Conservation (phyloP, 2,329 filamentous ascomycete species). For the Aspergillus persii region DNA sequence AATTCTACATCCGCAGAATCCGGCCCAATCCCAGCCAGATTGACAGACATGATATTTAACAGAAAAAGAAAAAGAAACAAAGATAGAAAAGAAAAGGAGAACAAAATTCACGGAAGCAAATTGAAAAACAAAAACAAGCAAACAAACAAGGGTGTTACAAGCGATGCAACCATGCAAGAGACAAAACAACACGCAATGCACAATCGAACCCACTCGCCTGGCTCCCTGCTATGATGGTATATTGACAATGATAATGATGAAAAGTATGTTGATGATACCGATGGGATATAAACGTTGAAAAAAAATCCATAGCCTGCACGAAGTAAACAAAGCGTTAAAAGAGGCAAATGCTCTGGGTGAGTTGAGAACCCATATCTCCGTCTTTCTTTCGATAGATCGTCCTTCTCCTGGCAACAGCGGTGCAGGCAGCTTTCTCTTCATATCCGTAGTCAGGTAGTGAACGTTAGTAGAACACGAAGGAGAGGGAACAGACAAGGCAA, state of each 20-base stretch:
- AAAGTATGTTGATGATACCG: conserved; percentile 18
- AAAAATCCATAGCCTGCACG: conserved; percentile 13
- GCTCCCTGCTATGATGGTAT: conserved; percentile 31
- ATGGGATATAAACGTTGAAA: conserved; percentile 18
- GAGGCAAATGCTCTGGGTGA: not conserved
- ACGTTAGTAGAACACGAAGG: conserved; percentile 7
- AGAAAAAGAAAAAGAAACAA: conserved; percentile 11
- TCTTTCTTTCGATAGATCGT: not conserved
- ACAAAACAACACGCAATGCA: conserved; percentile 12
- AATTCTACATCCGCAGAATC: conserved; percentile 17
- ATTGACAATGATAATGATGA: conserved; percentile 21
- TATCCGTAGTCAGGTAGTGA: conserved; percentile 4
- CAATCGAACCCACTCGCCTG: conserved; percentile 23
- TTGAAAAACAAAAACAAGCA: conserved; percentile 3
- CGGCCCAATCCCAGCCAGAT: conserved; percentile 11
- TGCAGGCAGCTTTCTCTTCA: not conserved
- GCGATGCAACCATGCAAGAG: not conserved
- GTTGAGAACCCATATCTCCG: not conserved
- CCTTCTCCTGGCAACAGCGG: not conserved
- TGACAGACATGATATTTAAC: conserved; percentile 18
- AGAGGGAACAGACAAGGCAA: not conserved
- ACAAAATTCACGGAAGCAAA: too few relatives aligned
- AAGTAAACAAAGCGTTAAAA: not conserved
- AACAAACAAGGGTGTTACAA: conserved; percentile 1
- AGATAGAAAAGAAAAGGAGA: conserved; percentile 8